These are phyloP conservation scores for Trifolium dubium DNA, from an alignment of 306 rosid genomes.

Conservation along the genomic window DNA sequence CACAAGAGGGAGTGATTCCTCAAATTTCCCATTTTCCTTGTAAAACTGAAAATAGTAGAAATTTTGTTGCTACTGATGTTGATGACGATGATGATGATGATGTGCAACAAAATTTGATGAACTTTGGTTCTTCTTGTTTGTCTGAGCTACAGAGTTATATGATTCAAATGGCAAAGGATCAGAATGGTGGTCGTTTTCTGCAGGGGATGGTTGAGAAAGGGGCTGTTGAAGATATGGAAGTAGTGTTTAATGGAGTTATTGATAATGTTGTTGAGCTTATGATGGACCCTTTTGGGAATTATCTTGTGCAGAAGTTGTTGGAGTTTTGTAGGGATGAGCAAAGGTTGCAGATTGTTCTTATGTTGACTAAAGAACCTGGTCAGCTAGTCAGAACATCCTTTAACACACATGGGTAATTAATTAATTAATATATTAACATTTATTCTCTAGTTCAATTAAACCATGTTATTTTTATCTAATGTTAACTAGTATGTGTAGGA, in stretches of 20 bases:
- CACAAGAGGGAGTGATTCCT: not conserved
- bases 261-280: constrained; percentile 65
- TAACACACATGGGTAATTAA: constrained; percentile 59
- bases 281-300: constrained; percentile 76
- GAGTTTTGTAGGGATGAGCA: constrained; percentile 63
- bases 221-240: constrained; percentile 46
- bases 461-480: not conserved
- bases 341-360: constrained; percentile 54
- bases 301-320: constrained; percentile 79
- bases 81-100: not conserved
- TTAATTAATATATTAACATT: not conserved
- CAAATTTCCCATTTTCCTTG: not conserved
- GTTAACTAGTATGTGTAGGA: not conserved
- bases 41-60: not conserved
- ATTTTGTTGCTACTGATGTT: not conserved
- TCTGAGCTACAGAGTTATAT: constrained; percentile 50
- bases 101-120: not conserved
- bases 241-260: constrained; percentile 56
- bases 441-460: not conserved
- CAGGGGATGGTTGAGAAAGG: constrained; percentile 66
- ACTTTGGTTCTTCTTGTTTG: constrained; percentile 48
- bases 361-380: constrained; percentile 56
- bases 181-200: constrained; percentile 68
- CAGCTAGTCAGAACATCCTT: constrained; percentile 60
- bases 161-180: constrained; percentile 66